Evolutionary conservation across 352 stramenopile genomes (phyloP).

Genomic region (Blastocystis sp.): DNA sequence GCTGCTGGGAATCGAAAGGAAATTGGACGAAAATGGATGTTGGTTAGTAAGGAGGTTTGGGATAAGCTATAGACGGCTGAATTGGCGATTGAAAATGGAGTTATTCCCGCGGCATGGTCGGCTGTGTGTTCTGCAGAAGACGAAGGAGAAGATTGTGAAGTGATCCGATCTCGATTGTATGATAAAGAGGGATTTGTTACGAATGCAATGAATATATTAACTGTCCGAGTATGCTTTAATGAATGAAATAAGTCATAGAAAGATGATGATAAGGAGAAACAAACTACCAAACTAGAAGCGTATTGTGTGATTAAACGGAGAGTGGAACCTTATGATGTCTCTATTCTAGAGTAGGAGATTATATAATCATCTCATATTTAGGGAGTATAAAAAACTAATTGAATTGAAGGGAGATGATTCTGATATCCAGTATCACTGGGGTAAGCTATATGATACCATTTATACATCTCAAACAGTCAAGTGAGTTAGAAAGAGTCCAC

Average conservation of each 20-base stretch:
- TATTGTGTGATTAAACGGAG: conserved; percentile 30
- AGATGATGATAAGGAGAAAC: not conserved
- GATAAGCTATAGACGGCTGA: not conserved
- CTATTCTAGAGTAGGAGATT: not conserved
- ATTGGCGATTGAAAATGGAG: not conserved
- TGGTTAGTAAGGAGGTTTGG: not conserved
- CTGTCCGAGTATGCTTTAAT: not conserved
- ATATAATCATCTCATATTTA: not conserved
- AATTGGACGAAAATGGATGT: not conserved
- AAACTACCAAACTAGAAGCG: not conserved
- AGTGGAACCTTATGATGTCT: conserved; percentile 42
- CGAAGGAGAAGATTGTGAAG: not conserved
- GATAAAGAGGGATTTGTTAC: conserved; percentile 8
- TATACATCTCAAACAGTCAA: not conserved
- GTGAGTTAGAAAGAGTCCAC: too few relatives aligned
- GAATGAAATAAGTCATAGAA: not conserved
- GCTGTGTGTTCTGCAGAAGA: conserved; percentile 2
- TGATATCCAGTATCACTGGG: conserved; percentile 38
- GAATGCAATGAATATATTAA: conserved; percentile 42
- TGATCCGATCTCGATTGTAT: conserved; percentile 41
- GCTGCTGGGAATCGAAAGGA: not conserved
- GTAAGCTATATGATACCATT: not conserved
- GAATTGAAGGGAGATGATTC: not conserved
- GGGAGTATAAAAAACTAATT: conserved; percentile 17
- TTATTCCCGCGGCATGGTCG: conserved; percentile 8